phyloP scores from a whole-genome alignment of 2,329 filamentous ascomycete species.

The Neofusicoccum umdonicola region DNA sequence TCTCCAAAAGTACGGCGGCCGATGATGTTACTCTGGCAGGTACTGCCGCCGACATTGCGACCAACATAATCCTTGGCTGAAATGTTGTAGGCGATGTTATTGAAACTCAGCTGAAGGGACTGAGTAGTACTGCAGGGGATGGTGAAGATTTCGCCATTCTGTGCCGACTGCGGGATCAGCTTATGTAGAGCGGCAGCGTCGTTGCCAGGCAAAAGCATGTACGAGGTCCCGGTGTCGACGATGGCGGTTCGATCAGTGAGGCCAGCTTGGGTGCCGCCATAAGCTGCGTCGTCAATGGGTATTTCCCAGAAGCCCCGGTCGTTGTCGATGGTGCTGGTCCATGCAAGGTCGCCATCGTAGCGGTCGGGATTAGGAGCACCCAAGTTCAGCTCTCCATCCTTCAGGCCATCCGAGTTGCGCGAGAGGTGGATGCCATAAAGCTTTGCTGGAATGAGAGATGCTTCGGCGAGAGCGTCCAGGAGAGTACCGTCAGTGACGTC shows the following conservation, averaged over 20 bases:
- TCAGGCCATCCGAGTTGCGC: constrained; percentile 61
- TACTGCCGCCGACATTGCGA: constrained; percentile 33
- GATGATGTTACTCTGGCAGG: constrained; percentile 69
- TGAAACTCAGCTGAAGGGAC: constrained; percentile 65
- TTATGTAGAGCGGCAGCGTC: constrained; percentile 68
- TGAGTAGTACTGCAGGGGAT: constrained; percentile 70
- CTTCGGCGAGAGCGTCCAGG: constrained; percentile 59
- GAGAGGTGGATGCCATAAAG: constrained; percentile 71
- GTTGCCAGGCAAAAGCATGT: constrained; percentile 66
- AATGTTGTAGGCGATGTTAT: constrained; percentile 64
- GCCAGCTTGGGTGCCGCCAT: constrained; percentile 53
- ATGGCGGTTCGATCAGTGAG: constrained; percentile 60
- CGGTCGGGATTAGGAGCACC: constrained; percentile 66
- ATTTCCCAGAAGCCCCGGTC: constrained; percentile 69
- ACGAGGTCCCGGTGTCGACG: constrained; percentile 82
- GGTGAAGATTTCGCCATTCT: constrained; percentile 61
- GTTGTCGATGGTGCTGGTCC: constrained; percentile 55
- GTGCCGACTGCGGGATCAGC: constrained; percentile 57
- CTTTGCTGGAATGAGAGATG: constrained; percentile 61
- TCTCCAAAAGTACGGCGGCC: constrained; percentile 64
- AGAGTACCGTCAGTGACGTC: constrained; percentile 60
- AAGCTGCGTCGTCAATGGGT: constrained; percentile 62
- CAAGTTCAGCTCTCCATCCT: constrained; percentile 75
- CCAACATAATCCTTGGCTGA: constrained; percentile 71
- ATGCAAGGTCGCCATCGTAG: constrained; percentile 67